phyloP scores from a whole-genome alignment of 352 stramenopile species.

The Globisporangium recalcitrans region DNA sequence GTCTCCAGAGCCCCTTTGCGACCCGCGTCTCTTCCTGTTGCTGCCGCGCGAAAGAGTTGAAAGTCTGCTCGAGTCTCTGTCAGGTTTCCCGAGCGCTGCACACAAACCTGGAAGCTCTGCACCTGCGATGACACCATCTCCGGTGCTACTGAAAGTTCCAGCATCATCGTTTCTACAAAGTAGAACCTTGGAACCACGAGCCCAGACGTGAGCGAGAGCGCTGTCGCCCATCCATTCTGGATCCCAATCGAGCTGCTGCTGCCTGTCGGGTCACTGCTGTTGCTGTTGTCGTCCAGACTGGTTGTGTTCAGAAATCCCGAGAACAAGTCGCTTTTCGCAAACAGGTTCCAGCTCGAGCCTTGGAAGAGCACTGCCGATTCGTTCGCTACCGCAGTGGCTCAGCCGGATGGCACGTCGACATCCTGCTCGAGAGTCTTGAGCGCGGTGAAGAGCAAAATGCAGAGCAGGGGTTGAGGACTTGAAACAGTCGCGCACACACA shows the following conservation, averaged over 20 bases:
- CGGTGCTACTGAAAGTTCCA: no score
- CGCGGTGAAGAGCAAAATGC: conserved; percentile 64
- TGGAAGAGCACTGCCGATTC: conserved; percentile 18
- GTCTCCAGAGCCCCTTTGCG: neutral
- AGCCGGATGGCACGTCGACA: conserved; percentile 43
- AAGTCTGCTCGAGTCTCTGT: conserved; percentile 79
- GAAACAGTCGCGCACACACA: no score
- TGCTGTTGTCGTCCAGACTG: conserved; percentile 11
- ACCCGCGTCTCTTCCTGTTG: conserved; percentile 24
- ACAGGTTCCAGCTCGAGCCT: conserved; percentile 47
- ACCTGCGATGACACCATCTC: conserved; percentile 32
- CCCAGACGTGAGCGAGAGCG: conserved; percentile 26
- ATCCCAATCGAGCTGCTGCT: neutral
- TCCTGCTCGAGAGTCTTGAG: conserved; percentile 60
- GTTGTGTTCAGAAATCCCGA: conserved; percentile 12
- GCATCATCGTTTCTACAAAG: conserved; percentile 63
- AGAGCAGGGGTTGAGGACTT: conserved; percentile 66
- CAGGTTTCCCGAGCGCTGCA: conserved; percentile 24
- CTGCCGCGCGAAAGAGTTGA: conserved; percentile 72
- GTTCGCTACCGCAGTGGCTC: conserved; percentile 32
- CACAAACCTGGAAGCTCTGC: conserved; percentile 19
- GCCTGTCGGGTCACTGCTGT: neutral
- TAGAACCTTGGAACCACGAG: conserved; percentile 50
- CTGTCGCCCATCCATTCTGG: conserved; percentile 20
- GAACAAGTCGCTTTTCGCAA: conserved; percentile 25